phyloP scores from a whole-genome alignment of 2,329 filamentous ascomycete species.

The Byssoonygena ceratinophila region DNA sequence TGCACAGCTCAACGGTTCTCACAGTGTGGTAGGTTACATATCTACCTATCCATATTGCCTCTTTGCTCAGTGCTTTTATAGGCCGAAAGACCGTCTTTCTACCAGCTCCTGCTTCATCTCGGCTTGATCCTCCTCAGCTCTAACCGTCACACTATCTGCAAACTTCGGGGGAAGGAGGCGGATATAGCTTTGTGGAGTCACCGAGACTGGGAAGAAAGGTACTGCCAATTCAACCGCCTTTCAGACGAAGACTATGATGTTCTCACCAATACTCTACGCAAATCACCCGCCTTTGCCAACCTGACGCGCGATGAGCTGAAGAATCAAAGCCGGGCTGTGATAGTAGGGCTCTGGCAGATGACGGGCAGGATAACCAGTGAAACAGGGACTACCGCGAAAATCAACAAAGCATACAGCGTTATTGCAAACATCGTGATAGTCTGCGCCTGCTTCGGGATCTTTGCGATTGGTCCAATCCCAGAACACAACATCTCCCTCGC shows the following conservation, averaged over 20 bases:
- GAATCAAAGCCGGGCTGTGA: not conserved
- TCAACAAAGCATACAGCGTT: not conserved
- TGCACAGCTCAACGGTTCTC: not conserved
- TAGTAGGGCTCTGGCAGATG: not conserved
- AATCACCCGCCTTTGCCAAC: not conserved
- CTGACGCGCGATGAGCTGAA: not conserved
- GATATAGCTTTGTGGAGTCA: not conserved
- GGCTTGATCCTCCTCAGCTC: constrained; percentile 3
- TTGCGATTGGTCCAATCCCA: not conserved
- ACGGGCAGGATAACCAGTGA: not conserved
- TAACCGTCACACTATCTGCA: not conserved
- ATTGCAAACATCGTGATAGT: not conserved
- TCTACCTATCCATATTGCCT: not conserved
- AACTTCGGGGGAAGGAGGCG: not conserved
- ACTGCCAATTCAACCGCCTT: not conserved
- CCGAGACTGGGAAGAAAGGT: not conserved
- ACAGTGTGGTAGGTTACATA: not conserved
- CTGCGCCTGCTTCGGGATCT: not conserved
- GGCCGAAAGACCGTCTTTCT: not conserved
- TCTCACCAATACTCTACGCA: not conserved
- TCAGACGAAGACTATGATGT: constrained; percentile 1
- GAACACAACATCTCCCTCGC: not conserved
- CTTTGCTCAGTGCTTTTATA: not conserved
- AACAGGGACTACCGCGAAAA: not conserved
- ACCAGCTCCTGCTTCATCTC: constrained; percentile 1